Base-by-base conservation (phyloP, 257 asterid species). In the Nicotiana obtusifolia region DNA sequence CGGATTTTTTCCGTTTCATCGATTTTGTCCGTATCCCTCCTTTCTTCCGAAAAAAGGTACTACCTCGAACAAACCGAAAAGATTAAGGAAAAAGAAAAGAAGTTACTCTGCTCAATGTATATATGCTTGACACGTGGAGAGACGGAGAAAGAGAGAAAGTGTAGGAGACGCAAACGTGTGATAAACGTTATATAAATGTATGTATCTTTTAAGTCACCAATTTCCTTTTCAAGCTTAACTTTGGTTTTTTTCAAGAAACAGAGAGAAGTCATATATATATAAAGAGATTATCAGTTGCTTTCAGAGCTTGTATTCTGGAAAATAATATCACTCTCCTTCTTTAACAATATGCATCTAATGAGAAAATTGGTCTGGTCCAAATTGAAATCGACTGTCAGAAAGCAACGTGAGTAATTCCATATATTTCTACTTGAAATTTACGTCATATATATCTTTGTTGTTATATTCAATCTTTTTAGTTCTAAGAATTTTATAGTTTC, bases 331-430 rank as follows among this genome's bases (percentile, higher is more conserved):
- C 33, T 52, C 26, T 3, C 19, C 80, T 41, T 22, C 41, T n/a
- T 76, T 54, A 53, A 80, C 35, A 66, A 24, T 28, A 84, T 80
- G 84, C 81, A 78, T 76, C 78, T 56, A 14, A 62, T 83, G 79
- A 78, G 68, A 67, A 84, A 80, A 80, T 69, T 83, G 77, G 52
- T 79, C 33, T 80, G 69, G 82, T 83, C 81, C 77, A 89, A 81
- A 31, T 80, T 85, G 80, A 59, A 80, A 59, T 86, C 82, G 47
- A 81, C 56, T 64, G 64, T 61, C 30, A 68, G 15, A 75, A 91
- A 71, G 61, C 81, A 85, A 85, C 89, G 93, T 91, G 41, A 62
- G 92, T 41, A 7, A 7, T 80, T 67, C 77, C 16, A 71, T 26
- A 1, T 49, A 33, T 11, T 28, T 37, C 6, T 19, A 3, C 7